Evolutionary conservation across 108 stramenopile genomes (phyloP), one percentile per base, ranked within the genome.

Genomic region (Seminavis robusta): DNA sequence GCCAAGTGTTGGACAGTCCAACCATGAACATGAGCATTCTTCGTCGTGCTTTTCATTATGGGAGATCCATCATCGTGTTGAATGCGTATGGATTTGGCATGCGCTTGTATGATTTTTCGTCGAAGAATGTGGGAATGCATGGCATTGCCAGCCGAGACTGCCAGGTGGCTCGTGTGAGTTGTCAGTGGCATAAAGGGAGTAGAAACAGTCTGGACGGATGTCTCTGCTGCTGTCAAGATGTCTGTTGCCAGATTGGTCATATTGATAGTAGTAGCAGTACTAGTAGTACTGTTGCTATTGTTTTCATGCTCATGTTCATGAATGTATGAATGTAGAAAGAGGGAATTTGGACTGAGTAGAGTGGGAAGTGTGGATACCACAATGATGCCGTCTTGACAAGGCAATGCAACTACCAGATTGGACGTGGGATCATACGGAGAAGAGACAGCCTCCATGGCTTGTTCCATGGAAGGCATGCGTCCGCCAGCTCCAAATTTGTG

Each of bases 401-500:
- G 32, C 17, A 84, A 27, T 0, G 87, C 87, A 32, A 84, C 42
- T 1, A 65, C 71, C 16, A 76, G 44, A 67, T 77, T 79, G 24
- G 74, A 68, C 2, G 51, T 50, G 40, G 42, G 38, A 49, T 76
- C 63, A 2, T 28, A 38, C 19, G 47, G 37, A 13, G 52, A 42
- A 48, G 20, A 31, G 9, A 47, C 2, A 8, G 56, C 56, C 10
- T 47, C 26, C 23, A 61, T 44, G 0, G 77, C 61, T 43, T 66
- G 68, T 57, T 92, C 86, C 0, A 92, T 80, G 16, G 71, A 63
- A 49, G 75, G 67, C 11, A 92, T 61, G 41, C 86, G 57, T 23
- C 90, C 90, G 26, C 66, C 77, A 0, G 90, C 84, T 26, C 86
- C 86, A 60, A 92, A 92, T 1, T 86, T 76, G 16, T 60, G 81